Percentiles rank a stretch among this genome's conserved stretches.
These are phyloP conservation scores for Hyphopichia burtonii DNA, from an alignment of 1,139 yeast genomes.

Conservation along the genomic window DNA sequence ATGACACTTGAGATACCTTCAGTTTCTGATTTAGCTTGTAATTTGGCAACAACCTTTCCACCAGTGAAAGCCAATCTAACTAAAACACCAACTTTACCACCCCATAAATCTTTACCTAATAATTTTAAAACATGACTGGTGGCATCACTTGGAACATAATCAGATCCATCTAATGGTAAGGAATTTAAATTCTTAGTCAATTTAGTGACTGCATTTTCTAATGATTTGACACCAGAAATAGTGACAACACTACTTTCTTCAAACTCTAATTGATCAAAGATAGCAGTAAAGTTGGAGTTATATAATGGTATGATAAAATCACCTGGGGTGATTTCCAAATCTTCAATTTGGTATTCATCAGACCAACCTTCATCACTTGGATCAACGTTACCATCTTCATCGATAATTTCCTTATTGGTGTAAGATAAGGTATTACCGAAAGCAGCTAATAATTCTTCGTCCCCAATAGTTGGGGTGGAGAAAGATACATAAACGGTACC, in stretches of 20 bases:
- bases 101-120: constrained; percentile 78
- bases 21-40: constrained; percentile 66
- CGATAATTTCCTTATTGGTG: constrained; percentile 77
- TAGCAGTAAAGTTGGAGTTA: constrained; percentile 71
- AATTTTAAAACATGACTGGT: constrained; percentile 73
- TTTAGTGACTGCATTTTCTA: constrained; percentile 39
- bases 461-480: constrained; percentile 49
- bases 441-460: constrained; percentile 46
- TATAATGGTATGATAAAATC: constrained; percentile 80
- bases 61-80: constrained; percentile 73
- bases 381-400: constrained; percentile 66
- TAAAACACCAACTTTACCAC: constrained; percentile 66
- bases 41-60: constrained; percentile 73
- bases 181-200: constrained; percentile 66
- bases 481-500: constrained; percentile 82
- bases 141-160: constrained; percentile 59
- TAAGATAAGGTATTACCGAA: constrained; percentile 73
- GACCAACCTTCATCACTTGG: constrained; percentile 82
- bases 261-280: constrained; percentile 67
- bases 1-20: constrained; percentile 47
- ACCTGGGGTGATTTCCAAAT: constrained; percentile 72
- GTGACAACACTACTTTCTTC: constrained; percentile 36
- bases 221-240: constrained; percentile 32
- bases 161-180: constrained; percentile 81
- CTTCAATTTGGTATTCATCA: constrained; percentile 91